Evolutionary conservation across 768 basidiomycete genomes (phyloP).

Genomic region (Stropharia rugosoannulata): DNA sequence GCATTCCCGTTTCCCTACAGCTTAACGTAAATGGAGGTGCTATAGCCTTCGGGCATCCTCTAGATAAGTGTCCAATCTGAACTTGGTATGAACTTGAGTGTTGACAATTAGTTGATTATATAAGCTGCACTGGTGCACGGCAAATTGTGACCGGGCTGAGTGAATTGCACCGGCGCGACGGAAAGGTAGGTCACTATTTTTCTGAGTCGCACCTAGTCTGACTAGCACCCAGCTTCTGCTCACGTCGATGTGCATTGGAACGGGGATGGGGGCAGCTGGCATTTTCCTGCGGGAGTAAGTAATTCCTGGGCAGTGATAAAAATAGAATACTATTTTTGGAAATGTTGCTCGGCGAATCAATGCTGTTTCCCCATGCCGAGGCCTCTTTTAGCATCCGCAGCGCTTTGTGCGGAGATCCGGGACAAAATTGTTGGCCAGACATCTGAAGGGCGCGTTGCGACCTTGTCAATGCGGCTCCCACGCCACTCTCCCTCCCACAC

Average conservation of each 20-base stretch:
- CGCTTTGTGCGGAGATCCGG: constrained; percentile 1
- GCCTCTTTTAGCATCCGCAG: neutral
- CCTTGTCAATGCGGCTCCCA: constrained; percentile 8
- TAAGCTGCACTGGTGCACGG: constrained; percentile 81
- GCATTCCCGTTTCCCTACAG: constrained; percentile 24
- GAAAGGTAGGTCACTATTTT: constrained; percentile 50
- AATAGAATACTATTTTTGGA: too few relatives aligned
- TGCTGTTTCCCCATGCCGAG: neutral
- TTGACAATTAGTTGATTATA: constrained; percentile 16
- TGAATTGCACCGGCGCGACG: constrained; percentile 65
- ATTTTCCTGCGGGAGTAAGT: constrained; percentile 61
- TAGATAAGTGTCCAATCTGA: constrained; percentile 65
- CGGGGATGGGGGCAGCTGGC: constrained; percentile 90
- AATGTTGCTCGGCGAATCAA: neutral
- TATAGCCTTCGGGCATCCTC: constrained; percentile 81
- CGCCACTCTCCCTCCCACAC: constrained; percentile 16
- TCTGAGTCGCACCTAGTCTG: neutral
- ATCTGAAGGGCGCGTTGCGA: neutral
- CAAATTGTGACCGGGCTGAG: constrained; percentile 84
- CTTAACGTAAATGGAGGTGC: constrained; percentile 92
- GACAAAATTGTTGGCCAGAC: neutral
- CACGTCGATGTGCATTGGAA: constrained; percentile 89
- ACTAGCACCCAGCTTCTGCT: constrained; percentile 56
- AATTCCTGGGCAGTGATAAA: neutral
- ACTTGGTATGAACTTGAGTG: constrained; percentile 14